These are phyloP conservation scores for Sclerotinia sclerotiorum DNA, from an alignment of 2,329 filamentous ascomycete species.

Conservation along the genomic window DNA sequence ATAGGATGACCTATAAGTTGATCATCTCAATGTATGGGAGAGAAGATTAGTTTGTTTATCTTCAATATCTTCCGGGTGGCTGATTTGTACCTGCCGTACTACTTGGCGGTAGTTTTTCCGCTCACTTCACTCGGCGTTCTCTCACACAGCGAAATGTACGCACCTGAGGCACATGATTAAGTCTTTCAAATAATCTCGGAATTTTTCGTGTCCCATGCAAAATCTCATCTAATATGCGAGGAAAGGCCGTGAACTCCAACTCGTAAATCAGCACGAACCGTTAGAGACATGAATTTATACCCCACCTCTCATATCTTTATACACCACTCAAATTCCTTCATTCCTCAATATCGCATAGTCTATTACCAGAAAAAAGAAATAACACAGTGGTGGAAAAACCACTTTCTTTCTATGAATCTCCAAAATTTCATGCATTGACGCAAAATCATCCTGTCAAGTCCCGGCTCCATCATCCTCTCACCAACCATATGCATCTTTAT, in stretches of 20 bases:
- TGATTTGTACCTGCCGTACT: background rate
- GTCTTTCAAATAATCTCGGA: background rate
- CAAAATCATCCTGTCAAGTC: background rate
- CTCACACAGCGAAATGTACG: background rate
- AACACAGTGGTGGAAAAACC: background rate
- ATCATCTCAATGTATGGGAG: background rate
- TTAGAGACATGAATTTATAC: background rate
- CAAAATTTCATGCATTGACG: background rate
- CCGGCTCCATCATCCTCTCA: background rate
- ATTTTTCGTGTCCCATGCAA: background rate
- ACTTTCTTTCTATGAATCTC: background rate
- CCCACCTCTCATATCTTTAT: background rate
- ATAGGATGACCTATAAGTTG: too few species aligned
- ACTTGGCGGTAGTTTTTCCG: background rate
- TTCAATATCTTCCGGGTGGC: background rate
- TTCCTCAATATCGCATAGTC: accelerated
- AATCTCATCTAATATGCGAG: background rate
- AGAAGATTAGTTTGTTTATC: background rate
- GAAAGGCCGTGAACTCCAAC: background rate
- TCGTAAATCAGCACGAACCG: background rate
- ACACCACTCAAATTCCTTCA: background rate
- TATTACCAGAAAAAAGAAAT: background rate
- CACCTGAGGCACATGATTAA: background rate
- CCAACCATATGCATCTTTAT: background rate
- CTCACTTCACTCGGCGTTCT: too few species aligned